Conservation (phyloP, 306 rosid species). For the Comarum palustre region DNA sequence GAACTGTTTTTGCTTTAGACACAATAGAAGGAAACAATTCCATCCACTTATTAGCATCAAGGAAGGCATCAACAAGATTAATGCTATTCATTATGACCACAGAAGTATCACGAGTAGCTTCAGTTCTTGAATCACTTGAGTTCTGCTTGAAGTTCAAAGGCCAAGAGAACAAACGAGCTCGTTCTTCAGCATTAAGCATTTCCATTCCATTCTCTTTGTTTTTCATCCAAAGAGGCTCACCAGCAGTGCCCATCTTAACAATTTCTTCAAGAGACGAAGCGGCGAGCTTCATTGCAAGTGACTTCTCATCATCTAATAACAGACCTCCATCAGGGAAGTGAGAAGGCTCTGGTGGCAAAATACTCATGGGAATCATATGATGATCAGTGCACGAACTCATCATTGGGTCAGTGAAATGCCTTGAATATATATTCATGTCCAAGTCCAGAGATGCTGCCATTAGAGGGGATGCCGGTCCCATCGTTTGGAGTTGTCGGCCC, state of each 20-base stretch:
- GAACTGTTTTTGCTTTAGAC: slow-evolving; percentile 79
- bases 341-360: slow-evolving; percentile 50
- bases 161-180: slow-evolving; percentile 58
- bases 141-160: slow-evolving; percentile 52
- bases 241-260: slow-evolving; percentile 57
- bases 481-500: slow-evolving; percentile 50
- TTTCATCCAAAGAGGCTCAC: slow-evolving; percentile 71
- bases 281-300: slow-evolving; percentile 71
- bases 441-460: slow-evolving; percentile 64
- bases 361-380: slow-evolving; percentile 58
- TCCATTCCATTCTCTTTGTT: slow-evolving; percentile 51
- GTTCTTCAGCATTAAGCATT: slow-evolving; percentile 69
- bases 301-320: slow-evolving; percentile 64
- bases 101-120: slow-evolving; percentile 68
- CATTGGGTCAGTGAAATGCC: slow-evolving; percentile 58
- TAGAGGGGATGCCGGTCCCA: slow-evolving; percentile 40
- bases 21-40: slow-evolving; percentile 89
- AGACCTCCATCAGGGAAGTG: slow-evolving; percentile 49
- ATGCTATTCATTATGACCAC: slow-evolving; percentile 95
- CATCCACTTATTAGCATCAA: slow-evolving; percentile 87
- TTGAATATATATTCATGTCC: slow-evolving; percentile 81
- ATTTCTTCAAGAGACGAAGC: slow-evolving; percentile 61
- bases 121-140: slow-evolving; percentile 46
- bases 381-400: slow-evolving; percentile 37
- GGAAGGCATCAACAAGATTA: slow-evolving; percentile 86